These are phyloP conservation scores for Rhexocercosporidium sp. DNA, from an alignment of 2,329 filamentous ascomycete genomes.

Conservation along the genomic window DNA sequence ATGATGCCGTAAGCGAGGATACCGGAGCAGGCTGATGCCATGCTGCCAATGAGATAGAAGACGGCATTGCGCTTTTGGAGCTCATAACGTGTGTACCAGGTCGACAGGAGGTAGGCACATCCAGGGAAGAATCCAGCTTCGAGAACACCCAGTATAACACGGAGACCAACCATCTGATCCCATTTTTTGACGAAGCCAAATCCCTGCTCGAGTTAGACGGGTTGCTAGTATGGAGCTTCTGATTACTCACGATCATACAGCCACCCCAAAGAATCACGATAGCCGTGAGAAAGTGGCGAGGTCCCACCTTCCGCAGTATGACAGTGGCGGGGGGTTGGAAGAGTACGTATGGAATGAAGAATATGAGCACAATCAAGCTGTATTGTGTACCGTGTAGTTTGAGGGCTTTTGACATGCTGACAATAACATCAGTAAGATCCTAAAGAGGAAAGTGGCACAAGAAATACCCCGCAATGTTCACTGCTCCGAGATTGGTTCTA, in stretches of 20 bases:
- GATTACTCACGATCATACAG: conserved; percentile 46
- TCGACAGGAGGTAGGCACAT: conserved; percentile 48
- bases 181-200: conserved; percentile 44
- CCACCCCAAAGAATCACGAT: conserved; percentile 54
- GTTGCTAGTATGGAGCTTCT: background rate
- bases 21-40: conserved; percentile 69
- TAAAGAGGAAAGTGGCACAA: conserved; percentile 4
- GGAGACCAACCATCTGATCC: conserved; percentile 37
- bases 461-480: conserved; percentile 69
- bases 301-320: conserved; percentile 69
- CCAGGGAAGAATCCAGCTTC: conserved; percentile 45
- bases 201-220: conserved; percentile 28
- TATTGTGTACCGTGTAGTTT: conserved; percentile 22
- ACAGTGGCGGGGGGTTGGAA: conserved; percentile 76
- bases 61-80: conserved; percentile 71
- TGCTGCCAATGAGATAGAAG: conserved; percentile 72
- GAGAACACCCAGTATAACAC: conserved; percentile 38
- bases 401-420: conserved; percentile 31
- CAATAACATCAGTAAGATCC: background rate
- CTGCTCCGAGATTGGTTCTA: conserved; percentile 75
- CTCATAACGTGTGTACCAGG: conserved; percentile 59
- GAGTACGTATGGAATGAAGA: conserved; percentile 75
- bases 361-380: conserved; percentile 54
- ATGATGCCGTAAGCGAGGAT: conserved; percentile 71
- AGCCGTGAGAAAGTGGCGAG: conserved; percentile 57